Evolutionary conservation across 345 rosid genomes (phyloP), one percentile per base, ranked within the genome.

Genomic region (Citrus mangshanensis): DNA sequence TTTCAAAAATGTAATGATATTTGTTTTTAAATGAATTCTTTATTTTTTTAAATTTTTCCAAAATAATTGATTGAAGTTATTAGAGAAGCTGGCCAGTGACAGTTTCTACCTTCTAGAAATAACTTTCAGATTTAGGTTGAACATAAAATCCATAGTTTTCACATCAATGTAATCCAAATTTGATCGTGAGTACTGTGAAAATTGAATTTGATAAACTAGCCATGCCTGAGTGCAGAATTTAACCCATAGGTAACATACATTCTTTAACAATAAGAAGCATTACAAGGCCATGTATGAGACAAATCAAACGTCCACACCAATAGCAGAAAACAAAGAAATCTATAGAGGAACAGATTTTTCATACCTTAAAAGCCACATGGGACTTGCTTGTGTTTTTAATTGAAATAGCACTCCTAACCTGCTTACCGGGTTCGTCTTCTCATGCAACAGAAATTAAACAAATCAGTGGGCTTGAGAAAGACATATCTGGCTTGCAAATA

Each of bases 401-500:
- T 75, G 73, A 86, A 71, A 92, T 83, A 77, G 94, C 97, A 70
- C 93, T 89, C 81, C 84, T 84, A 40, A 85, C 97, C 81, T 92
- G 97, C 80, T 85, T 83, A 60, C 97, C 94, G 19, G 97, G 91
- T 85, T 90, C 91, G 79, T 90, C 97, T 92, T 62, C 81, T 82
- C 37, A 72, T 60, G 24, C 22, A 42, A 70, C 64, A 69, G 74
- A 28, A 69, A 60, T 63, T 9, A 73, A 66, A 72, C 22, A 60
- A 67, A 76, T 64, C 71, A 82, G 73, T 71, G 61, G 73, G 62
- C 78, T 59, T 18, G 34, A 38, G 65, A 81, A 74, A 35, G 51
- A 42, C 19, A 63, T n/a, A 40, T 62, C 59, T 16, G 40, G 54
- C 49, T 66, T 4, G 38, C 19, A 63, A 55, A 68, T 21, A n/a